Percentiles rank a stretch among this genome's conserved stretches.
These are phyloP conservation scores for Paecilomyces niveus DNA, from an alignment of 2,329 filamentous ascomycete genomes.

Conservation along the genomic window DNA sequence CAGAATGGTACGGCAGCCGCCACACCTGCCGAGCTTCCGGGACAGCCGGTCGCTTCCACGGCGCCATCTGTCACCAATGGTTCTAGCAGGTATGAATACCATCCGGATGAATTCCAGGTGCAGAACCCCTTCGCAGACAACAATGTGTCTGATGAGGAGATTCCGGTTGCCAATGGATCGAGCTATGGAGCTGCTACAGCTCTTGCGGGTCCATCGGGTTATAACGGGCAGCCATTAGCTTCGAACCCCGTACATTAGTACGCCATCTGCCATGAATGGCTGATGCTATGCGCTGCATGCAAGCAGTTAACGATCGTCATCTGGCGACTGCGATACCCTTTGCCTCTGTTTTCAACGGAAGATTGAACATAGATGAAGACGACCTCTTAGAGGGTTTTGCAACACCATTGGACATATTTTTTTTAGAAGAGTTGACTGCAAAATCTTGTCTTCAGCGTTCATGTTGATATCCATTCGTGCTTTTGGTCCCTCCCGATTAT, in stretches of 20 bases:
- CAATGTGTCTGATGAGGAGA: constrained; percentile 2
- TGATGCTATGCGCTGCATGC: not conserved
- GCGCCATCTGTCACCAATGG: constrained; percentile 5
- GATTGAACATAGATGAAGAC: not conserved
- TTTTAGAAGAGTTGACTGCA: not conserved
- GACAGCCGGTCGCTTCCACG: constrained; percentile 7
- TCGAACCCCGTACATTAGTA: not conserved
- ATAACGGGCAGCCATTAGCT: not conserved
- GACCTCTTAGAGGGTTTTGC: not conserved
- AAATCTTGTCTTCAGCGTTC: not conserved
- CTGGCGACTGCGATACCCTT: not conserved
- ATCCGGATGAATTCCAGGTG: constrained; percentile 32
- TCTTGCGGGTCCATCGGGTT: not conserved
- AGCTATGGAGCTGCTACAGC: not conserved
- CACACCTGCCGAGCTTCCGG: constrained; percentile 6
- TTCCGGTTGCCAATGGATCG: not conserved
- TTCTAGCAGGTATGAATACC: constrained; percentile 25
- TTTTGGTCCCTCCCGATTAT: not conserved
- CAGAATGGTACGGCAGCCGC: constrained; percentile 6
- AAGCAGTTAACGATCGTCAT: not conserved
- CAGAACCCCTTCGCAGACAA: constrained; percentile 37
- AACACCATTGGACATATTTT: not conserved
- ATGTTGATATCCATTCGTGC: not conserved
- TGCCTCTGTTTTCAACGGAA: not conserved
- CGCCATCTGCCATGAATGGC: not conserved